Percentiles rank a stretch among this genome's conserved stretches.
phyloP scores from a whole-genome alignment of 192 early-diverging fungal genomes.

The Backusella tuberculispora region DNA sequence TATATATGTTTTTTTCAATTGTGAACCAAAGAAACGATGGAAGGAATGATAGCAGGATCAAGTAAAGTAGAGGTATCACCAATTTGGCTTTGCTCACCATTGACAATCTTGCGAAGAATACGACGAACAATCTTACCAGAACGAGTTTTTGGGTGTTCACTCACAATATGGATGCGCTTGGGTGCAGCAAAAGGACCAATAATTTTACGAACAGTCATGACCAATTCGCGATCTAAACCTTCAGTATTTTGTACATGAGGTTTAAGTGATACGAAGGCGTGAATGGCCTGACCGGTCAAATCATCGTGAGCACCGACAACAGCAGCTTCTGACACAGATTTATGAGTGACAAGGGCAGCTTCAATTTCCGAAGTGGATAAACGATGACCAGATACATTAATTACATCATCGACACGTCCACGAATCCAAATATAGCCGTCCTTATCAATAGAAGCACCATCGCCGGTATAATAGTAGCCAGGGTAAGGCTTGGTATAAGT shows the following conservation, averaged over 20 bases:
- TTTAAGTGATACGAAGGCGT: conserved; percentile 82
- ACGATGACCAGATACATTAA: conserved; percentile 94
- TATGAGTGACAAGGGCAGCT: conserved; percentile 81
- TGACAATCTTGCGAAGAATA: conserved; percentile 90
- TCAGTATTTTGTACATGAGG: conserved; percentile 46
- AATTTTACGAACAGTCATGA: conserved; percentile 74
- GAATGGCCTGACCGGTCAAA: conserved; percentile 86
- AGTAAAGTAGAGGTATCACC: conserved; percentile 89
- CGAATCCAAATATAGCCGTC: conserved; percentile 97
- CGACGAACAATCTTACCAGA: conserved; percentile 94
- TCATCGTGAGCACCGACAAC: conserved; percentile 87
- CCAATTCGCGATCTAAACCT: conserved; percentile 58
- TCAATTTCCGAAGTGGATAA: conserved; percentile 94
- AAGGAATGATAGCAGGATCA: conserved; percentile 56
- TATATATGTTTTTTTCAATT: not conserved
- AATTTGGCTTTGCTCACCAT: conserved; percentile 75
- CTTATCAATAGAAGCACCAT: conserved; percentile 88
- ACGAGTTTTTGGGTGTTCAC: conserved; percentile 92
- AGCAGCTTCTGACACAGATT: conserved; percentile 86
- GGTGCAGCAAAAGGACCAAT: conserved; percentile 96
- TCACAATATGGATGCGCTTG: conserved; percentile 79
- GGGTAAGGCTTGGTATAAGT: conserved; percentile 92
- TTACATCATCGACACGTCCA: conserved; percentile 88
- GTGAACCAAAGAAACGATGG: conserved; percentile 23
- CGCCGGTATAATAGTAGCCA: conserved; percentile 97